Base-by-base conservation (phyloP, 2,329 filamentous ascomycete genomes). In the Aspergillus sp. region DNA sequence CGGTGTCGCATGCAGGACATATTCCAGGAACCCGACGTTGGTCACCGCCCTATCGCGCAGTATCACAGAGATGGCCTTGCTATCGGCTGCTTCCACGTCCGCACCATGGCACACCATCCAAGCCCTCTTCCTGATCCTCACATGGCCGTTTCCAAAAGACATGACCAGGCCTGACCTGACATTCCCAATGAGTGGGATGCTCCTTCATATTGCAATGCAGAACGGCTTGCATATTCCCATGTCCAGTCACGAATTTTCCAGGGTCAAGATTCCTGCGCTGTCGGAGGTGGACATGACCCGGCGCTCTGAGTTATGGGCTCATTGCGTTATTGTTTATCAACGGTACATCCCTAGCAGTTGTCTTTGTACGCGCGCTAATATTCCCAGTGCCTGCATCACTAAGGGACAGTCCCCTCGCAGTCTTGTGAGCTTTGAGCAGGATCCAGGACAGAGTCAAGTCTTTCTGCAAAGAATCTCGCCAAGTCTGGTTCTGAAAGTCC, bases 151-250 rank as follows among this genome's bases (percentile, higher is more conserved):
- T 38, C 68, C 69, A 5, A 68, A 64, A 46, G 56, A 63, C 3
- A 60, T 55, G 7, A 52, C 47, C n/a, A 58, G 56, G 13, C 54
- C 63, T 0, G 68, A 72, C 45, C 49, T 65, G 19, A 62, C 59
- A 0, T 73, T 69, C 23, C 60, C 67, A 1, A 45, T 72, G 13
- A 62, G 60, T 32, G 70, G 67, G 0, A 59, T 66, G 44, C 48
- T 72, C 10, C 42, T 73, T n/a, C 69, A 73, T 43, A 60, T 70
- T 42, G 69, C 69, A 10, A 72, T 72, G 66, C 66, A 69, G 50
- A 66, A 71, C 43, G 70, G 69, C 0, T 53, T 72, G 6, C 70
- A 73, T 49, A 66, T 71, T 6, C 70, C 70, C 0, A 64, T 69
- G 53, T 67, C 68, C 3, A 68, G 66, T 46, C 68, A 72, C 45